Evolutionary conservation across 139 green algal species (phyloP).

Genomic region (Picocystis salinarum): DNA sequence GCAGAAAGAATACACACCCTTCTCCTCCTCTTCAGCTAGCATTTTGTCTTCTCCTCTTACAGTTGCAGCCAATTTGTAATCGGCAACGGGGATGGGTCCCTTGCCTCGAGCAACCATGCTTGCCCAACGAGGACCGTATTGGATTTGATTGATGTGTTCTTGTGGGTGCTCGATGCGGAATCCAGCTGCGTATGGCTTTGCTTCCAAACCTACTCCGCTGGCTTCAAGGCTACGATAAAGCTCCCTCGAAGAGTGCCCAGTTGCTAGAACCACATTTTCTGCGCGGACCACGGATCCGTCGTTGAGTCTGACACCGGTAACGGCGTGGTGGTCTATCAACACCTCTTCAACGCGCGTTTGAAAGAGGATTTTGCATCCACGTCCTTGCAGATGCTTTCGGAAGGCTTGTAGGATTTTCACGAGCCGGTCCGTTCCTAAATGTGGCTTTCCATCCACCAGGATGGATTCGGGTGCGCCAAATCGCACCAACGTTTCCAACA

Average conservation of each 20-base stretch:
- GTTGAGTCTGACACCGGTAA: conserved; percentile 25
- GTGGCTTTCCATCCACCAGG: conserved; percentile 52
- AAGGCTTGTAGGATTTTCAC: conserved; percentile 47
- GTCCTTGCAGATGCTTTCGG: conserved; percentile 22
- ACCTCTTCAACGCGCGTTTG: conserved; percentile 29
- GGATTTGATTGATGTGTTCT: conserved; percentile 34
- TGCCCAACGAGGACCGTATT: conserved; percentile 27
- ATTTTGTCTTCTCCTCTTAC: background rate
- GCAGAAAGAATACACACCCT: conserved; percentile 64
- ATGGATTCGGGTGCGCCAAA: conserved; percentile 48
- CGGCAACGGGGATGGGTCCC: conserved; percentile 50
- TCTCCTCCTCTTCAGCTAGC: background rate
- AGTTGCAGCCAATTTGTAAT: conserved; percentile 39
- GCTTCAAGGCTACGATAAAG: conserved; percentile 10
- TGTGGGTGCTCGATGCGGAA: conserved; percentile 75
- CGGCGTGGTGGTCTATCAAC: conserved; percentile 15
- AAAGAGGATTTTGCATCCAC: conserved; percentile 56
- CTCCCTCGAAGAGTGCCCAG: background rate
- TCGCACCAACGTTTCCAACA: conserved; percentile 41
- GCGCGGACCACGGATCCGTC: conserved; percentile 18
- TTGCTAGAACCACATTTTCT: conserved; percentile 35
- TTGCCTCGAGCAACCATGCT: conserved; percentile 20
- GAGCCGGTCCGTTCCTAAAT: conserved; percentile 64
- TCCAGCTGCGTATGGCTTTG: conserved; percentile 60
- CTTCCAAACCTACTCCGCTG: conserved; percentile 27